phyloP scores from a whole-genome alignment of 2,329 filamentous ascomycete species.

The Onygena corvina region DNA sequence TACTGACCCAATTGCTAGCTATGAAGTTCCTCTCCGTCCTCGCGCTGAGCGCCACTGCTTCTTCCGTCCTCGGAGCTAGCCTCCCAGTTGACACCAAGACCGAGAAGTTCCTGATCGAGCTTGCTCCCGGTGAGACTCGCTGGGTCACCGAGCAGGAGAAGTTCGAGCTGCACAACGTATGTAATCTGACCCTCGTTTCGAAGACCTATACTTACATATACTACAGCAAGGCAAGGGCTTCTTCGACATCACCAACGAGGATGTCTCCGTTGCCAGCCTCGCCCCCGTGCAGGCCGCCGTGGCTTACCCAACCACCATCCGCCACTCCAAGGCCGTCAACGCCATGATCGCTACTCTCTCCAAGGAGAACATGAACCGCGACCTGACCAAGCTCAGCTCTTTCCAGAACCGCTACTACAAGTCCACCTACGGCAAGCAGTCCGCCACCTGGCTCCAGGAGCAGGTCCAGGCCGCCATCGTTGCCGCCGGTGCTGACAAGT shows the following conservation, averaged over 20 bases:
- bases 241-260: constrained; percentile 76
- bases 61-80: constrained; percentile 3
- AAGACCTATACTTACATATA: neutral
- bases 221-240: constrained; percentile 67
- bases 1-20: neutral
- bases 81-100: neutral
- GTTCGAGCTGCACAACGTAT: constrained; percentile 74
- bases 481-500: constrained; percentile 54
- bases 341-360: constrained; percentile 58
- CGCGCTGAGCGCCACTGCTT: constrained; percentile 20
- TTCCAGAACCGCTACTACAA: constrained; percentile 50
- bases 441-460: constrained; percentile 72
- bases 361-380: constrained; percentile 62
- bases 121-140: constrained; percentile 64
- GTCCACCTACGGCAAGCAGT: constrained; percentile 55
- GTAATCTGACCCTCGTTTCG: neutral
- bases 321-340: constrained; percentile 51
- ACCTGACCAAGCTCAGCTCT: constrained; percentile 59
- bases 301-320: constrained; percentile 55
- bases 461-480: constrained; percentile 62
- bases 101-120: constrained; percentile 60
- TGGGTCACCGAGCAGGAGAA: constrained; percentile 94
- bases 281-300: constrained; percentile 26
- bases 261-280: constrained; percentile 42
- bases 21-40: constrained; percentile 31